Base-by-base conservation (phyloP, 192 early-diverging fungal genomes). In the Ambispora gerdemannii region DNA sequence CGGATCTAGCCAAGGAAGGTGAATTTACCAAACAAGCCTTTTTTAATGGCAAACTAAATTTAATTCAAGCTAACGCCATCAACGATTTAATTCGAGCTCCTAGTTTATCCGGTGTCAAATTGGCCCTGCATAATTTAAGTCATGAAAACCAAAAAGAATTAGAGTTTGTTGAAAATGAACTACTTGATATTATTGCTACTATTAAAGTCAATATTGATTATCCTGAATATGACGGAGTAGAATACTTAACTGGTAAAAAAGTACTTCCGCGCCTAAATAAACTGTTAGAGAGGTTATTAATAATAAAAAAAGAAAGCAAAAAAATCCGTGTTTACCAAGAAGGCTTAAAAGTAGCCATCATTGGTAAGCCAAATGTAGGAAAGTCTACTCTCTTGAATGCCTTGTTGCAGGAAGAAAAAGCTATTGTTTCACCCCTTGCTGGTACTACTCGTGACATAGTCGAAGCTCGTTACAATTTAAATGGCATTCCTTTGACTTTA, bases 131-230 rank as follows among this genome's bases (percentile, higher is more conserved):
- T 25, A 58, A 58, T 24, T 24, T 58, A 58, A 58, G 55, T 58
- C 22, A 0, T 0, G 4, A 1, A 58, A 58, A 17, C 55, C 55
- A 58, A 58, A 58, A 58, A 24, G 55, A 58, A 58, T 58, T 58
- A 58, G 55, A 58, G 27, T 1, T n/a, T 3, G 27, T 58, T 58
- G 55, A 58, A 58, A 58, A 58, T 4, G 55, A 58, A 25, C 27
- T 58, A 58, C 27, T 58, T 11, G 55, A 58, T 24, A 58, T 58
- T 58, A 58, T 58, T 58, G 55, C 55, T 4, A 58, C 0, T 24
- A 58, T 58, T 58, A 58, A 58, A 58, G 55, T 58, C 55, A 58
- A 58, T 4, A 58, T 58, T 58, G 55, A 58, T 58, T 58, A 58
- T 3, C 55, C 55, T 0, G 55, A 58, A 4, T 58, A 58, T 4